Conservation (phyloP, 2,329 filamentous ascomycete species). For the Claviceps fusiformis region DNA sequence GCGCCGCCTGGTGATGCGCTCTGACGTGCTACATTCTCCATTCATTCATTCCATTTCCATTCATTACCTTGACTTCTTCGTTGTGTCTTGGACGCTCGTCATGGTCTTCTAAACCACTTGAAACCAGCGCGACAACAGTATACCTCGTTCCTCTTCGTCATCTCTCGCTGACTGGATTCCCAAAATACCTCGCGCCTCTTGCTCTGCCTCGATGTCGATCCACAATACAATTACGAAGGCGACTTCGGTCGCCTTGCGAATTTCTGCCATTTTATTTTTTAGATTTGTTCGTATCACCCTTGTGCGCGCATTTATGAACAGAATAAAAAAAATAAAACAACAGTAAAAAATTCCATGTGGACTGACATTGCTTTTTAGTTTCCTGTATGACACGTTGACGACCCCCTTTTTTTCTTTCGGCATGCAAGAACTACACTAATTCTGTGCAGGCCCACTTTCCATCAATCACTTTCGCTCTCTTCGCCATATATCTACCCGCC, state of each 20-base stretch:
- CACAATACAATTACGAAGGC: slow-evolving; percentile 19
- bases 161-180: background rate
- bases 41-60: background rate
- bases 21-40: background rate
- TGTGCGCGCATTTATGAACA: background rate
- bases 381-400: slow-evolving; percentile 23
- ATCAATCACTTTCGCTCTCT: slow-evolving; percentile 46
- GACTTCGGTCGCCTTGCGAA: slow-evolving; percentile 24
- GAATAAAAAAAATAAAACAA: no score
- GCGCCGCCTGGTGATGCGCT: background rate
- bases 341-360: no score
- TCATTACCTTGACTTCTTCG: background rate
- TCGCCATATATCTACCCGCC: slow-evolving; percentile 51
- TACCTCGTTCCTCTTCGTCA: background rate
- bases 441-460: slow-evolving; percentile 24
- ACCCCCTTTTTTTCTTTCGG: background rate
- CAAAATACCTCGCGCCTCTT: background rate
- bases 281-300: slow-evolving; percentile 18
- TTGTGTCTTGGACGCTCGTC: background rate
- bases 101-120: background rate
- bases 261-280: slow-evolving; percentile 23
- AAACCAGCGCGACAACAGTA: background rate
- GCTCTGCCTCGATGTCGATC: slow-evolving; percentile 8
- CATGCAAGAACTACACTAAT: slow-evolving; percentile 4
- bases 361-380: slow-evolving; percentile 16